A percentile compares a stretch with the other conserved stretches of the same genome.
These are phyloP conservation scores for Penicillium riverlandense DNA, from an alignment of 495 filamentous ascomycete genomes.

Conservation along the genomic window DNA sequence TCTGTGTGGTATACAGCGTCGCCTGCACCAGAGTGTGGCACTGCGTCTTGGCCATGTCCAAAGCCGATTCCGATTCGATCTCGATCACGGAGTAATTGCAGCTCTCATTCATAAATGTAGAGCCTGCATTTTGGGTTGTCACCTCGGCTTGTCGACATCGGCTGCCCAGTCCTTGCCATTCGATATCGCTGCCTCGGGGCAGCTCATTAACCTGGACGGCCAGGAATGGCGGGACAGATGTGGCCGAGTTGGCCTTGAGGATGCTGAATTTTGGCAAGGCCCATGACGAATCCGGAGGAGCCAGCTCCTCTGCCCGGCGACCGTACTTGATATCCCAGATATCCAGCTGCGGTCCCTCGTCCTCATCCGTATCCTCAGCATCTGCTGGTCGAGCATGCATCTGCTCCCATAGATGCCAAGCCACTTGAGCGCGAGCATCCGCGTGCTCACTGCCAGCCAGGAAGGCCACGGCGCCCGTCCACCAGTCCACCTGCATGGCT, in stretches of 20 bases:
- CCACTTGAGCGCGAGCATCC: conserved; percentile 30
- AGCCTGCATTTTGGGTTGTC: conserved; percentile 9
- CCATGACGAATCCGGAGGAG: conserved; percentile 3
- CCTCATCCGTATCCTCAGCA: conserved; percentile 26
- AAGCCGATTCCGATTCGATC: conserved; percentile 10
- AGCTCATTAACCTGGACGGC: conserved; percentile 65
- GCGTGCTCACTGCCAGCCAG: conserved; percentile 34
- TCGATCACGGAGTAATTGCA: conserved; percentile 27
- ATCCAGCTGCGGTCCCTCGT: conserved; percentile 48
- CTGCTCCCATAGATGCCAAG: conserved; percentile 44
- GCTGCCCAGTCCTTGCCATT: conserved; percentile 59
- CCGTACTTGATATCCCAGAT: conserved; percentile 66
- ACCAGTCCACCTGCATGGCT: conserved; percentile 65
- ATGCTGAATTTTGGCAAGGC: conserved; percentile 25
- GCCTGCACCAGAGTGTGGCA: conserved; percentile 15
- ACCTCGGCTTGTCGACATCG: conserved; percentile 15
- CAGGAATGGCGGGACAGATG: conserved; percentile 54
- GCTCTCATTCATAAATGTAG: conserved; percentile 10
- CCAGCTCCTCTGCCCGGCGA: conserved; percentile 18
- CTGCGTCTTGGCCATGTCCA: too few species aligned
- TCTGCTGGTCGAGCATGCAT: conserved; percentile 28
- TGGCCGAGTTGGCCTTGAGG: conserved; percentile 10
- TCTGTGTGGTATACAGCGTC: conserved; percentile 28
- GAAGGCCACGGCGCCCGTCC: conserved; percentile 67
- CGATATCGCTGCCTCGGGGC: conserved; percentile 60